Percentiles rank a stretch among this genome's conserved stretches.
phyloP scores from a whole-genome alignment of 768 basidiomycete genomes.

The Rossbeevera mucosa region DNA sequence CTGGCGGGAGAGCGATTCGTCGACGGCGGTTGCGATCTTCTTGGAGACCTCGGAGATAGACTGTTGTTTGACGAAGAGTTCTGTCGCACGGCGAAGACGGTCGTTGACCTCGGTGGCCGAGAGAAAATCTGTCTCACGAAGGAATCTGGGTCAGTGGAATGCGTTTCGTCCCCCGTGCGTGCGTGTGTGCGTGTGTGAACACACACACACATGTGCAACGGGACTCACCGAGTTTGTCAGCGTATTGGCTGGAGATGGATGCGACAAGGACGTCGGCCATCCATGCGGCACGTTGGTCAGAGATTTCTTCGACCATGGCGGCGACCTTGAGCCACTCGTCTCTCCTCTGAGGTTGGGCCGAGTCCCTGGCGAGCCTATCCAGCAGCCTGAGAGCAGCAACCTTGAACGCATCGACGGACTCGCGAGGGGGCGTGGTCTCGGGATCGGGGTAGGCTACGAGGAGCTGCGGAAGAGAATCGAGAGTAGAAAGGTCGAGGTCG shows the following conservation, averaged over 20 bases:
- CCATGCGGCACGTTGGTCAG: slow-evolving; percentile 59
- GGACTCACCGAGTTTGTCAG: slow-evolving; percentile 64
- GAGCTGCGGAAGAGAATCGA: slow-evolving; percentile 34
- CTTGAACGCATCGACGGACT: slow-evolving; percentile 64
- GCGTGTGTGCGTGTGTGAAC: not conserved
- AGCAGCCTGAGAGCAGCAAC: slow-evolving; percentile 60
- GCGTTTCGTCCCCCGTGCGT: not conserved
- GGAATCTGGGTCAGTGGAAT: slow-evolving; percentile 1
- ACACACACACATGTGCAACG: not conserved
- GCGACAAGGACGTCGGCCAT: slow-evolving; percentile 76
- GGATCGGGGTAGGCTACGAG: slow-evolving; percentile 45
- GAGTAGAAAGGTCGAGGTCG: slow-evolving; percentile 24
- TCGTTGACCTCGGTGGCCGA: slow-evolving; percentile 54
- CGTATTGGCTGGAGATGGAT: slow-evolving; percentile 51
- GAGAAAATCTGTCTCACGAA: slow-evolving; percentile 47
- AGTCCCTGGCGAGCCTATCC: slow-evolving; percentile 53
- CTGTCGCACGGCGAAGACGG: slow-evolving; percentile 62
- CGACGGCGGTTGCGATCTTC: slow-evolving; percentile 76
- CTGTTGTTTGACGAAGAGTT: slow-evolving; percentile 67
- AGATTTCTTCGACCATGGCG: slow-evolving; percentile 67
- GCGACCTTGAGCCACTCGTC: slow-evolving; percentile 70
- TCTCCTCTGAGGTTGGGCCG: slow-evolving; percentile 42
- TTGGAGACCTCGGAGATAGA: slow-evolving; percentile 78
- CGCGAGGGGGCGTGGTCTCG: slow-evolving; percentile 43
- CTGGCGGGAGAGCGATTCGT: slow-evolving; percentile 81